phyloP scores from a whole-genome alignment of 2,329 filamentous ascomycete genomes.

The Venturia asperata region DNA sequence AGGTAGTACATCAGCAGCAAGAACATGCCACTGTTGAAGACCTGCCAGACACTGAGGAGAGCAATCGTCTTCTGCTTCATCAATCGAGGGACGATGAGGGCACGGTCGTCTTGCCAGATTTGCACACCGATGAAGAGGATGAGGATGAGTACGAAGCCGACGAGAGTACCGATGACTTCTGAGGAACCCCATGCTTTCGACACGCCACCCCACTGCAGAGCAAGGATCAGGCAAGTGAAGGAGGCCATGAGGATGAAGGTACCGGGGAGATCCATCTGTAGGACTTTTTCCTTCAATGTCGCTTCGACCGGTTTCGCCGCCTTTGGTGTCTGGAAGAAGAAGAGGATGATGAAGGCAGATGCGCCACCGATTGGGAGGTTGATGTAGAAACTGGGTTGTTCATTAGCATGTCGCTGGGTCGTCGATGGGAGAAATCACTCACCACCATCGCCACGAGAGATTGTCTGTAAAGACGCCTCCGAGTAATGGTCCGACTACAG shows the following conservation, averaged over 20 bases:
- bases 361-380: constrained; percentile 40
- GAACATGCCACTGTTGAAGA: constrained; percentile 33
- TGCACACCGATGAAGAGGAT: constrained; percentile 33
- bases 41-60: constrained; percentile 31
- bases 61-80: constrained; percentile 34
- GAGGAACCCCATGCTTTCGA: constrained; percentile 28
- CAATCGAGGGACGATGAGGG: constrained; percentile 35
- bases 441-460: constrained; percentile 33
- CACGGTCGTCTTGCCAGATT: constrained; percentile 34
- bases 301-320: constrained; percentile 24
- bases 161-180: constrained; percentile 41
- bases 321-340: constrained; percentile 34
- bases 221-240: constrained; percentile 38
- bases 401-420: not conserved
- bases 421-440: not conserved
- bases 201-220: constrained; percentile 40
- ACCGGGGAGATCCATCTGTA: constrained; percentile 42
- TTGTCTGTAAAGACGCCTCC: constrained; percentile 36
- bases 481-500: constrained; percentile 39
- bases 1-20: constrained; percentile 38
- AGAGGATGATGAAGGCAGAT: constrained; percentile 30
- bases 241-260: constrained; percentile 35
- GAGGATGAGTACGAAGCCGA: constrained; percentile 28
- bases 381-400: constrained; percentile 29
- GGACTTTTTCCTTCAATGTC: constrained; percentile 29